These are phyloP conservation scores for Coelastrella sp. DNA, from an alignment of 139 green algal genomes.

Conservation along the genomic window DNA sequence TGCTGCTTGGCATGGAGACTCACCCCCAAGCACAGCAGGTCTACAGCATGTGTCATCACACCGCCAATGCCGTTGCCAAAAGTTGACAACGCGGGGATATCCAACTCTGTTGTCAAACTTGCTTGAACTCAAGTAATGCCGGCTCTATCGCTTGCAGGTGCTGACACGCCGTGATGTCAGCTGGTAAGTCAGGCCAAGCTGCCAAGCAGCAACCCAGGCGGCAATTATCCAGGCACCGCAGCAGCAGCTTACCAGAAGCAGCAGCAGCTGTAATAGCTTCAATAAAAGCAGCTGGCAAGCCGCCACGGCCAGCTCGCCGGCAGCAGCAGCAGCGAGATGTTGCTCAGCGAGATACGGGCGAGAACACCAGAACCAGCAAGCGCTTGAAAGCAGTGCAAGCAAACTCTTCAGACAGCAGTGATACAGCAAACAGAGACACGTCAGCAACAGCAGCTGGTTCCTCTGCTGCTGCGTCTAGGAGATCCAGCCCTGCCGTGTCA, in stretches of 20 bases:
- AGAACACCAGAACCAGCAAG: not conserved
- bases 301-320: not conserved
- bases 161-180: not conserved
- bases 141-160: too few relatives aligned
- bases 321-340: not conserved
- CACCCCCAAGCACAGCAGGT: too few relatives aligned
- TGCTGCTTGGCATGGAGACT: too few relatives aligned
- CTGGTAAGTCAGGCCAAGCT: not conserved
- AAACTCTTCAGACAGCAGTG: not conserved
- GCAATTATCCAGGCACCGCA: not conserved
- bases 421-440: not conserved
- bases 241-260: conserved; percentile 15
- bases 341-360: not conserved
- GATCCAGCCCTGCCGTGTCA: not conserved
- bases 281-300: not conserved
- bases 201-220: not conserved
- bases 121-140: too few relatives aligned
- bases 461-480: not conserved
- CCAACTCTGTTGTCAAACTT: too few relatives aligned
- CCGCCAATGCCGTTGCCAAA: too few relatives aligned
- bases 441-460: not conserved
- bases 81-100: too few relatives aligned
- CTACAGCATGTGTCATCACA: too few relatives aligned
- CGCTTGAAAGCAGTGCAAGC: not conserved
- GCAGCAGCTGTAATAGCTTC: not conserved